Base-by-base conservation (phyloP, 2,329 filamentous ascomycete genomes). In the Gliomastix tumulicola region DNA sequence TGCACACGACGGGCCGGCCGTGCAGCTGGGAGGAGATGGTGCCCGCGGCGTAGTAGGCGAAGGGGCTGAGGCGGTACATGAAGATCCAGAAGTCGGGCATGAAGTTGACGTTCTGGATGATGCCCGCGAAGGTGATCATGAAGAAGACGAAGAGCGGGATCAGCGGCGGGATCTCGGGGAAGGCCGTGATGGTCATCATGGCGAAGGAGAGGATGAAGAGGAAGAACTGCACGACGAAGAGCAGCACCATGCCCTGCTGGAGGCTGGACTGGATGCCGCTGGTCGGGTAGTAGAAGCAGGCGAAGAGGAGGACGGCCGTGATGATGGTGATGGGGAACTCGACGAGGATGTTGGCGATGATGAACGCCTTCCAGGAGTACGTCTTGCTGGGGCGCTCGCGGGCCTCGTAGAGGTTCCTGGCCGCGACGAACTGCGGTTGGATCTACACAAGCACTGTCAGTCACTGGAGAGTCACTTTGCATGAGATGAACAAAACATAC, bases 311-410 rank as follows among this genome's bases (percentile, higher is more conserved):
- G 34, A 33, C 18, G 10, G 34, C 19, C 70, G 85, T 81, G 31
- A 21, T 28, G 4, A n/a, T 28, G 17, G 25, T 28, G 3, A 49
- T 83, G 0, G 88, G 85, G 3, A 95, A 65, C 57, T 95, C 89
- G 41, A 89, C 86, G 21, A 88, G 62, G 44, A 94, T 83, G 57
- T 89, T 85, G 39, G 82, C 79, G 20, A 90, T 65, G 71, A 94
- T 85, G 54, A 94, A 94, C 6, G 86, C 77, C 53, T 84, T 79
- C 88, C 87, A 94, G 37, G 77, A 79, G 59, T 94, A 94, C 0
- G 84, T 78, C 63, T 89, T 89, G 35, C 82, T 85, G 0, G 86
- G 87, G 5, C 86, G 76, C 61, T 94, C 88, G 35, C 86, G 84
- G 22, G 84, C 84, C 61, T 94, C 88, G 59, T 92, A 94, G 0